Base-by-base conservation (phyloP, 352 stramenopile species). In the Blastocystis sp. region DNA sequence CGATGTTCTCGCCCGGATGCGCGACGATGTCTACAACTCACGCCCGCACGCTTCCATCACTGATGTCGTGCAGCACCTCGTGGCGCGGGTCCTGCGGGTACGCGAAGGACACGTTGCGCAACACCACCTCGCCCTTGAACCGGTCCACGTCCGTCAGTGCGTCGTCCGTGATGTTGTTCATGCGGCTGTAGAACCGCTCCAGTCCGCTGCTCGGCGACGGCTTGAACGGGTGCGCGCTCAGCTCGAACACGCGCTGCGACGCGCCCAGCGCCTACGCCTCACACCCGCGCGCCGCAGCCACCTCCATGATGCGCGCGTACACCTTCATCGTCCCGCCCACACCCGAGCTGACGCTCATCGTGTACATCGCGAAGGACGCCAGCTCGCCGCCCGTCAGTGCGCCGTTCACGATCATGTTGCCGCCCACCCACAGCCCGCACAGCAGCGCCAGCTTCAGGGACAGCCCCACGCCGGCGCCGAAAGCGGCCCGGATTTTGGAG, bases 1-100 rank as follows among this genome's bases (percentile, higher is more conserved):
- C 90, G 43, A 89, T 88, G 14, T 79, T 90, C 43, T 89, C 76
- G 3, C 89, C 89, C 11, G 76, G 56, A 56, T 67, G 74, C 19
- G 74, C 74, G 53, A 84, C 61, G 41, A 84, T 70, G 23, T 84
- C 74, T 84, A 61, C 11, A 38, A 19, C 21, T 67, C 45, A 84
- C 2, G 0, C 28, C n/a, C 17, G 4, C 69, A 9, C 34, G 34
- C 14, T 38, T 17, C 2, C 0, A 2, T 14, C 21, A 84, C 74
- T 84, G n/a, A 84, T 67, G 48, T 67, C 45, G 19, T 84, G 48
- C 19, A 84, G 53, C 38, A 84, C 74, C 9, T 67, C 4, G 19
- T 84, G 74, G 9, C 69, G 52, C 21, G 74, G 74, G 9, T 84
- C 74, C 34, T 84, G 74, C 14, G 74, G 74, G 48, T 84, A 84